Evolutionary conservation across 495 filamentous ascomycete species (phyloP), one percentile per base, ranked within the genome.

Genomic region (Talaromyces nanjingensis): DNA sequence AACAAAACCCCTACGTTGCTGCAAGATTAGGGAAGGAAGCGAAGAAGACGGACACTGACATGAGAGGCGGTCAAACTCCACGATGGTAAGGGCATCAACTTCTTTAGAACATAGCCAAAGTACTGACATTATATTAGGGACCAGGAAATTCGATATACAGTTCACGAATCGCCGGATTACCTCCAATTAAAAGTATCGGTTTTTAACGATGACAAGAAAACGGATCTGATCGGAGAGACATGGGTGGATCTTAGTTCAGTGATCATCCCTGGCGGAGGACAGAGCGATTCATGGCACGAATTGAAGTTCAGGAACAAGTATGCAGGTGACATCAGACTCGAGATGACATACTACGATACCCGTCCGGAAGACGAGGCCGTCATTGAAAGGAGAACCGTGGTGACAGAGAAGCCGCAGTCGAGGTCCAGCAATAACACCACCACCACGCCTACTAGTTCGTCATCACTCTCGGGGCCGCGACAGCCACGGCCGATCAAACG

Each of bases 1-100:
- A 99, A 78, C 94, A 99, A 77, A 92, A 97, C 73, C 93, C 96
- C 6, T 99, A 97, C 72, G 97, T 92, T 76, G 93, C 96, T 55
- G 92, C 91, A 39, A 83, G 94, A 53, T 76, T 99, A 33, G 94
- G 93, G 9, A 99, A 99, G 74, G 93, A 98, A 76, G 96, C 93
- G 18, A 96, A 96, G 82, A 97, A 97, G 77, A 99, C 94, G 2
- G 90, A 90, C 29, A 97, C 93, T 6, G 96, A 99, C 76, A 86
- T 92, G 65, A 82, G 94, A 70, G 94, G 94, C 64, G 94, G 94
- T 52, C 94, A 99, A 76, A 98, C 93, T 31, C 94, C 94, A 8
- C 87, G 83, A 85, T 99, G 94, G 94, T 94, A 85, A 70, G 87
- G 74, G 22, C 53, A 24, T 47, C 6, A 24, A 39, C 18, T 3